Conservation (phyloP, 2,329 filamentous ascomycete species). For the Xylaria sp. region DNA sequence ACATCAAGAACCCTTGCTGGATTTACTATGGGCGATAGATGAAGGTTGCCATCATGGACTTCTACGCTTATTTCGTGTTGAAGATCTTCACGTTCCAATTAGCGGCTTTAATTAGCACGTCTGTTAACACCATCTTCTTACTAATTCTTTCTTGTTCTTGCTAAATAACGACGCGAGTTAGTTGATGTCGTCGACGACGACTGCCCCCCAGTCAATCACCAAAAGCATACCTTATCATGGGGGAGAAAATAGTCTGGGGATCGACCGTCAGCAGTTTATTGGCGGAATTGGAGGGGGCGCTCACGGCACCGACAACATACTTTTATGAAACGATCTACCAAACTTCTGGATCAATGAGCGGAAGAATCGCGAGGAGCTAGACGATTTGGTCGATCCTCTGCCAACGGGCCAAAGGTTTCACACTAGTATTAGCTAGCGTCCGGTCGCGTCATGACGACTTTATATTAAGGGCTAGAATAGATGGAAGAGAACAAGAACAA, state of each 20-base stretch:
- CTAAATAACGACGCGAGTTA: slow-evolving; percentile 16
- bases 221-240: slow-evolving; percentile 23
- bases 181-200: not conserved
- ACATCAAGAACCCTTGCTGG: slow-evolving; percentile 35
- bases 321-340: slow-evolving; percentile 27
- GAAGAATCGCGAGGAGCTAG: slow-evolving; percentile 28
- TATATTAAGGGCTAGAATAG: too few relatives aligned
- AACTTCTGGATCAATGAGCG: slow-evolving; percentile 31
- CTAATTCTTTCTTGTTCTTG: slow-evolving; percentile 37
- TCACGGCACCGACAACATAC: slow-evolving; percentile 14
- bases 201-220: not conserved
- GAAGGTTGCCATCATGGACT: slow-evolving; percentile 33
- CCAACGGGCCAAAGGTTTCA: slow-evolving; percentile 3
- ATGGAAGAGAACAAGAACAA: not conserved
- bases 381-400: slow-evolving; percentile 19
- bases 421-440: too few relatives aligned
- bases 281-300: not conserved
- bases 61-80: slow-evolving; percentile 34
- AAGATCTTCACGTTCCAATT: slow-evolving; percentile 25
- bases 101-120: not conserved
- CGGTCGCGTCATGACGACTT: too few relatives aligned
- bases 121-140: slow-evolving; percentile 13
- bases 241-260: slow-evolving; percentile 19
- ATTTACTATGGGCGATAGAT: slow-evolving; percentile 32
- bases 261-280: slow-evolving; percentile 15